Conservation (phyloP, 129 eudicot species). For the Artemisia tridentata region DNA sequence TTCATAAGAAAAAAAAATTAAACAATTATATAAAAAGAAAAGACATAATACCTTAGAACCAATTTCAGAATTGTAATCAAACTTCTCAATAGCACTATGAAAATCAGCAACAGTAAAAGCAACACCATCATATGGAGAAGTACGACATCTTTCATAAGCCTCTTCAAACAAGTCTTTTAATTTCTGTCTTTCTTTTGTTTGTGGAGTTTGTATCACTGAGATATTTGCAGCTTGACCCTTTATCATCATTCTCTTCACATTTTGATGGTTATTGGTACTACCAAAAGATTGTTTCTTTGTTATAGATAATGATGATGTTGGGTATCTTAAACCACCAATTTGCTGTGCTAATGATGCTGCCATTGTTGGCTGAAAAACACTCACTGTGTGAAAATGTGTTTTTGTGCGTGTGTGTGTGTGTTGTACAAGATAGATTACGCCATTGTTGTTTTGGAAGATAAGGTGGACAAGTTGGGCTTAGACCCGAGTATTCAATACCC, state of each 20-base stretch:
- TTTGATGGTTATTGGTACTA: neutral
- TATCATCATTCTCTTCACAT: neutral
- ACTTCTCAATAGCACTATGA: constrained; percentile 14
- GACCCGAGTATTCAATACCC: too few species aligned
- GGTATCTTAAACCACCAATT: constrained; percentile 11
- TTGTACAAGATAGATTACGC: too few species aligned
- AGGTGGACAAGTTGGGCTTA: too few species aligned
- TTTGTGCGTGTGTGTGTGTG: neutral
- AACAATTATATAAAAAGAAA: neutral
- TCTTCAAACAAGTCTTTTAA: neutral
- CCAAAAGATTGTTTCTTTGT: neutral
- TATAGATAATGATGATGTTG: neutral
- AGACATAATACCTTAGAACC: neutral
- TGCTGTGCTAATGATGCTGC: constrained; percentile 7
- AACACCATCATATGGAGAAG: constrained; percentile 14
- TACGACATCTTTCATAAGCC: constrained; percentile 13
- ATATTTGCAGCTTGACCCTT: neutral
- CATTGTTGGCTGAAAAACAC: neutral
- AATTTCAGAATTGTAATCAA: constrained; percentile 14
- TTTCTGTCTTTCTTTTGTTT: constrained; percentile 7
- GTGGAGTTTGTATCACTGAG: neutral
- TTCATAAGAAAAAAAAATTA: neutral
- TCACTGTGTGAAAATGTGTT: too few species aligned
- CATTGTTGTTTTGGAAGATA: too few species aligned
- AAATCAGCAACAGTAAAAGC: constrained; percentile 13